Base-by-base conservation (phyloP, 495 filamentous ascomycete genomes). In the Thermothielavioides terrestris region DNA sequence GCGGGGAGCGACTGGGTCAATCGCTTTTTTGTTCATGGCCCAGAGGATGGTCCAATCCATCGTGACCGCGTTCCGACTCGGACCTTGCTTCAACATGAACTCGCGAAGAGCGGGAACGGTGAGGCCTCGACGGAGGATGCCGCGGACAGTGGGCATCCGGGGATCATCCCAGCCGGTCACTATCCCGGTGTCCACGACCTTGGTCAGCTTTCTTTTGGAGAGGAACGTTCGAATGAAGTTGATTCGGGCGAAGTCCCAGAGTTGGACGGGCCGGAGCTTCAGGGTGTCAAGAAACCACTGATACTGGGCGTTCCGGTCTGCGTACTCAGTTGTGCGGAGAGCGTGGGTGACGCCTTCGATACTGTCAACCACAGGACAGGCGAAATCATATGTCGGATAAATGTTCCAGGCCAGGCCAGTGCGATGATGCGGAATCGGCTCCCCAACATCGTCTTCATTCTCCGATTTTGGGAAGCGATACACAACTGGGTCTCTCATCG, bases 371-470 rank as follows among this genome's bases (percentile, higher is more conserved):
- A 12, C 40, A 6, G 25, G 40, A 10, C 40, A 42, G 15, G 14
- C 88, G 86, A 94, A 94, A 67, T 95, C 89, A 62, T 95, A 95
- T 30, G 88, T 95, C 0, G 89, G 89, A 71, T 95, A 95, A 56
- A 92, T 84, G 69, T 91, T 94, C 86, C 89, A 94, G 49, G 77
- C 80, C 18, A 72, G 72, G 25, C 88, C 88, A 5, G 89, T 95
- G 42, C 89, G 85, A 68, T 91, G 88, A 64, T 95, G 89, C 27
- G 70, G 60, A 9, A 74, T 66, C n/a, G 77, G 63, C 3, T 79
- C 76, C 61, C 77, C 79, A 69, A 85, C 91, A 12, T 45, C 7
- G 41, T 14, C 31, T 26, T 18, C 23, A 25, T 7, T 42, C 25
- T 42, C 15, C 14, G 41, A 52, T 14, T 41, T 46, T 22, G 42